Base-by-base conservation (phyloP, 2,329 filamentous ascomycete genomes). In the Cryphonectria carpinicola region DNA sequence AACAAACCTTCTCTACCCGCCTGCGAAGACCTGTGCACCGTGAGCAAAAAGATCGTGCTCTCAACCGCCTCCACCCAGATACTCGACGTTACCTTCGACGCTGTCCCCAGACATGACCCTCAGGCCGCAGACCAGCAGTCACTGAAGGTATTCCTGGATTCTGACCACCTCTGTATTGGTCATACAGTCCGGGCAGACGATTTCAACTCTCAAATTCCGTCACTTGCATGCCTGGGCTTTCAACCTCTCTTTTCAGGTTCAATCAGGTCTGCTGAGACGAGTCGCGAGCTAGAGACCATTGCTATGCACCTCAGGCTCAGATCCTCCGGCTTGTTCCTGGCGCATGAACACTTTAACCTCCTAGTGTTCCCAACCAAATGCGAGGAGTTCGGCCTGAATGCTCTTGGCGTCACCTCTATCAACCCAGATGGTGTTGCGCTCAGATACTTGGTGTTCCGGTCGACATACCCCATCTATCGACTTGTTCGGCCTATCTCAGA, bases 341-440 rank as follows among this genome's bases (percentile, higher is more conserved):
- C 79, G 28, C 67, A 74, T 22, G 72, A 76, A 4, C 71, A 77
- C 14, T 80, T 77, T 43, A 81, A 79, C 66, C 72, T 86, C 25
- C 65, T 87, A 5, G 58, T 86, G 0, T 82, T 82, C 65, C 80
- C 83, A 1, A 70, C 78, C 1, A 76, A 75, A 37, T 81, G 80
- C 66, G 77, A 80, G 0, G 78, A 79, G 0, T 84, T 82, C 80
- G 75, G 71, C 28, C 64, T 71, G 6, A 68, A 73, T 4, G 35
- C 65, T 5, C 66, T 76, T 19, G 76, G 74, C 5, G 70, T 70
- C 19, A 72, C 73, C 32, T 72, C 67, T 43, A 43, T 62, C 3
- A 74, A 41, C 52, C 65, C 72, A 0, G 58, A 72, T 19, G 70
- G 70, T 39, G 71, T 69, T 6, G 39, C 72, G 2, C 75, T 86